Conservation (phyloP, 371 early-diverging fungal genomes). For the Mucor mucedo region DNA sequence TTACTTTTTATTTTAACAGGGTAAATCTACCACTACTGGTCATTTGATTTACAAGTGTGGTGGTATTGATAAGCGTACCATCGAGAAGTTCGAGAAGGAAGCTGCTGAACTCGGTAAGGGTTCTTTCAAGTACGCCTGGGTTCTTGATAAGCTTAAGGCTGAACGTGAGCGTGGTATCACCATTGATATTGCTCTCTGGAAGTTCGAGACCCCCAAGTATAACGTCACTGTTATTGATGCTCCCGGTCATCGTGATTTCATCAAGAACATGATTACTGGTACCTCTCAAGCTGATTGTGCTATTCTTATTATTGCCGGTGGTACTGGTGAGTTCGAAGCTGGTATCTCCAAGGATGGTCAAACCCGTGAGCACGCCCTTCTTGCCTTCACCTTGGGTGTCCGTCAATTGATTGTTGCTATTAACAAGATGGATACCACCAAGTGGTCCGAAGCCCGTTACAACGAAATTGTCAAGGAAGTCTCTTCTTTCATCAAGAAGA, state of each 20-base stretch:
- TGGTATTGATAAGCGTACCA: conserved; percentile 98
- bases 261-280: conserved; percentile 99
- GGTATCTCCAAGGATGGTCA: conserved; percentile 99
- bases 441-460: conserved; percentile 93
- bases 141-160: conserved; percentile 95
- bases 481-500: conserved; percentile 93
- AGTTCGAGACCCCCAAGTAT: conserved; percentile 97
- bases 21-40: conserved; percentile 71
- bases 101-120: conserved; percentile 97
- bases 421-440: conserved; percentile 99
- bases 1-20: conserved; percentile 20
- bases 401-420: conserved; percentile 95
- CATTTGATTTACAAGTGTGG: conserved; percentile 99
- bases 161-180: conserved; percentile 98
- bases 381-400: conserved; percentile 97
- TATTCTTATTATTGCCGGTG: conserved; percentile 95
- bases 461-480: conserved; percentile 93
- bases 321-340: conserved; percentile 96
- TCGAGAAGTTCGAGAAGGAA: conserved; percentile 99
- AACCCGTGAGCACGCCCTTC: conserved; percentile 99
- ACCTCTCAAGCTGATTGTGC: conserved; percentile 92
- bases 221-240: conserved; percentile 97
- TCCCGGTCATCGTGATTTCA: conserved; percentile 99
- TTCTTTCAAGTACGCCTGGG: conserved; percentile 97
- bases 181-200: conserved; percentile 96